These are phyloP conservation scores for Tetrapisispora nanseiensis DNA, from an alignment of 805 yeast species.

Conservation along the genomic window DNA sequence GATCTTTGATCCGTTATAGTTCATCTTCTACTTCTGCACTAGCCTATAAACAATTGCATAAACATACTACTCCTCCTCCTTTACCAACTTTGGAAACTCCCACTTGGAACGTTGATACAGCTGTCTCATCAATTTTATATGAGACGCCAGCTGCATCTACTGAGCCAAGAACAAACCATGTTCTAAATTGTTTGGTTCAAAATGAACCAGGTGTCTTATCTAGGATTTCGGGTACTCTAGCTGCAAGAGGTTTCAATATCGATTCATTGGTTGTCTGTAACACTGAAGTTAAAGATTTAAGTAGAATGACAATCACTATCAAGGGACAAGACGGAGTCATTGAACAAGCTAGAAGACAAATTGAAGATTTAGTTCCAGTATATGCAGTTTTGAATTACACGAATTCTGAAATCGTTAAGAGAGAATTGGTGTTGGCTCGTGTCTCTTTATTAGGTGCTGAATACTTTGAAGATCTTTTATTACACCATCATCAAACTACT, in stretches of 20 bases:
- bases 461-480: constrained; percentile 87
- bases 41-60: constrained; percentile 86
- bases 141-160: constrained; percentile 59
- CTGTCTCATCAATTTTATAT: constrained; percentile 88
- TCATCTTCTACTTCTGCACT: constrained; percentile 83
- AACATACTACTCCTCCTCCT: constrained; percentile 79
- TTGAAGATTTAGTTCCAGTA: constrained; percentile 95
- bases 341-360: constrained; percentile 96
- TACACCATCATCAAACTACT: constrained; percentile 48
- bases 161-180: constrained; percentile 72
- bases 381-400: constrained; percentile 96
- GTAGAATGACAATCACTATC: constrained; percentile 93
- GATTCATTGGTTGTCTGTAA: constrained; percentile 94
- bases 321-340: constrained; percentile 92
- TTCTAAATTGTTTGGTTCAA: constrained; percentile 92
- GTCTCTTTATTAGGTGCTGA: constrained; percentile 95
- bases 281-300: constrained; percentile 90
- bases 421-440: constrained; percentile 87
- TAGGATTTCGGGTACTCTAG: constrained; percentile 86
- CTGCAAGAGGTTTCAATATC: constrained; percentile 97
- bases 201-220: constrained; percentile 98
- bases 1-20: constrained; percentile 41
- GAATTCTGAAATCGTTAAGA: constrained; percentile 75
- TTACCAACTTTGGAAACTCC: constrained; percentile 91
- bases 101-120: constrained; percentile 91